Evolutionary conservation across 305 asterid genomes (phyloP).

Genomic region (Solanum hybrid): DNA sequence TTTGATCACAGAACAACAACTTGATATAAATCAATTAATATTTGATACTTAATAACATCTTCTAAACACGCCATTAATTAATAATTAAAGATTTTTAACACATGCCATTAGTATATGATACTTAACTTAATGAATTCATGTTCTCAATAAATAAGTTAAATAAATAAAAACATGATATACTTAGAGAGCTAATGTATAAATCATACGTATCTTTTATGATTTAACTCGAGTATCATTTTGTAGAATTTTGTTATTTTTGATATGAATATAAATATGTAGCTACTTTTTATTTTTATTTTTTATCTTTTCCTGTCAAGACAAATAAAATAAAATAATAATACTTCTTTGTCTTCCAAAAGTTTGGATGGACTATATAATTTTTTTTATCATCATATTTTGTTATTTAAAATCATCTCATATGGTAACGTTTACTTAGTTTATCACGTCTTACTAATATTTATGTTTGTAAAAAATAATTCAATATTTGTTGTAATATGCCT

Average conservation of each 20-base stretch:
- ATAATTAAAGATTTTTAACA: background rate
- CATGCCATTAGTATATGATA: background rate
- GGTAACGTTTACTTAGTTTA: background rate
- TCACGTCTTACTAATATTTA: background rate
- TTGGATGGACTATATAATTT: background rate
- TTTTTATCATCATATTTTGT: background rate
- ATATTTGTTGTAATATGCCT: background rate
- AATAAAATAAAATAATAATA: background rate
- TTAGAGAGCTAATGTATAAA: background rate
- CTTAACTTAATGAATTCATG: background rate
- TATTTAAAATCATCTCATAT: background rate
- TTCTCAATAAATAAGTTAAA: background rate
- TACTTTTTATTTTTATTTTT: background rate
- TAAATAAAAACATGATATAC: background rate
- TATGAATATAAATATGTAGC: background rate
- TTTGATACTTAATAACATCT: background rate
- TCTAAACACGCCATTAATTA: background rate
- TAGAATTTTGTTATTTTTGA: too few species aligned
- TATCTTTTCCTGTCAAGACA: background rate
- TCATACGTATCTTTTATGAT: background rate
- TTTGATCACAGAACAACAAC: background rate
- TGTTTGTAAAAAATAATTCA: background rate
- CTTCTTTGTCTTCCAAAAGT: background rate
- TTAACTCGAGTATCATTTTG: background rate
- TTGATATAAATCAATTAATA: background rate